Percentiles rank a stretch among this genome's conserved stretches.
Evolutionary conservation across 176 grass and related monocot genomes (phyloP).

Genomic region (Oryza brachyantha): DNA sequence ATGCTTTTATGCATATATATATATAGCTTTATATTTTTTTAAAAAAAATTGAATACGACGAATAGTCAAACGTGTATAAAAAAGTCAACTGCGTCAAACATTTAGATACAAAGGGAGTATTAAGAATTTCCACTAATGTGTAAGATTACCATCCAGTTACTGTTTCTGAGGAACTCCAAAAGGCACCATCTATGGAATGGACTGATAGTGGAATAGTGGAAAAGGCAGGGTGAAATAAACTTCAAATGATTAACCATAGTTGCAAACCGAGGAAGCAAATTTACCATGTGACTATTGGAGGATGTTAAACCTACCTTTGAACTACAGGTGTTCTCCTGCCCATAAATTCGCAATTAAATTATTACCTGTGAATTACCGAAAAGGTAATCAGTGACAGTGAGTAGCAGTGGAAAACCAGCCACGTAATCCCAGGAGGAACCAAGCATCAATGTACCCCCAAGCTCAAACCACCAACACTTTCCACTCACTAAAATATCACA

Average conservation of each 20-base stretch:
- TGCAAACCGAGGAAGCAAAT: not conserved
- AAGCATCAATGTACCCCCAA: constrained; percentile 3
- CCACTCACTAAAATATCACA: constrained; percentile 34
- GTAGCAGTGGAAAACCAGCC: constrained; percentile 1
- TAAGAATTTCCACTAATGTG: not conserved
- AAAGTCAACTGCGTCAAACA: too few relatives aligned
- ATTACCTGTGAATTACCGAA: constrained; percentile 10
- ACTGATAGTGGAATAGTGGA: not conserved
- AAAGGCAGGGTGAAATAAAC: not conserved
- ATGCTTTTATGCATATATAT: too few relatives aligned
- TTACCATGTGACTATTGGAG: not conserved
- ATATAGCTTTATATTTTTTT: too few relatives aligned
- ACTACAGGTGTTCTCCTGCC: not conserved
- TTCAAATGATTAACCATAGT: not conserved
- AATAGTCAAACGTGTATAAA: too few relatives aligned
- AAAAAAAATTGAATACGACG: too few relatives aligned
- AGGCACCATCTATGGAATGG: not conserved
- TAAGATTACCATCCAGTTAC: not conserved
- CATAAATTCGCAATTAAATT: not conserved
- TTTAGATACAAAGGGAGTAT: too few relatives aligned
- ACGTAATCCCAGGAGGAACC: constrained; percentile 19
- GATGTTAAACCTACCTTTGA: not conserved
- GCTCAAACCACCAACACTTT: constrained; percentile 31
- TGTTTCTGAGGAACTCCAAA: not conserved
- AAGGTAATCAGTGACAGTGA: constrained; percentile 16